phyloP scores from a whole-genome alignment of 2,329 filamentous ascomycete species.

The Stemphylium lycopersici region DNA sequence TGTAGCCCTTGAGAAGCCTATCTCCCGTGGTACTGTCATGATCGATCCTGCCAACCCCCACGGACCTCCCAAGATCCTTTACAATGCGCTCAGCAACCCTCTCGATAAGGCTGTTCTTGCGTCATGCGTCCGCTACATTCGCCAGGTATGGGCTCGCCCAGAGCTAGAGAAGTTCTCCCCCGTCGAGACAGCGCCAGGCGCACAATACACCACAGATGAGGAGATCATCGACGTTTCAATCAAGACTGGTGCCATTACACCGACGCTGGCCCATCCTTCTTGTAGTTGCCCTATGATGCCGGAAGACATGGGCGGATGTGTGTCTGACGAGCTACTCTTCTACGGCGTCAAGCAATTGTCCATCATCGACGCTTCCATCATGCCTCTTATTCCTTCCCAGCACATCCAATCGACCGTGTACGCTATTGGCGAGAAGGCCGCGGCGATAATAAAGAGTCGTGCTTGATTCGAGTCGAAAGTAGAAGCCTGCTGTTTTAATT shows the following conservation, averaged over 20 bases:
- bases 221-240: constrained; percentile 32
- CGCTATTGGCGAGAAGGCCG: constrained; percentile 44
- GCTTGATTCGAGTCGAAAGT: neutral
- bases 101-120: constrained; percentile 40
- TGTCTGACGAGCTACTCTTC: constrained; percentile 35
- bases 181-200: constrained; percentile 33
- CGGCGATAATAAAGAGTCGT: neutral
- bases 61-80: constrained; percentile 32
- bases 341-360: constrained; percentile 38
- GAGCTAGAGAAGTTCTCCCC: constrained; percentile 30
- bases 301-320: constrained; percentile 37
- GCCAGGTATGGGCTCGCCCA: constrained; percentile 38
- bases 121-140: constrained; percentile 45
- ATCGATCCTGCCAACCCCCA: constrained; percentile 37
- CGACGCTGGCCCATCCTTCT: constrained; percentile 34
- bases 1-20: constrained; percentile 45
- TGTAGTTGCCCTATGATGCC: constrained; percentile 45
- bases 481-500: no score
- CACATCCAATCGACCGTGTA: constrained; percentile 45
- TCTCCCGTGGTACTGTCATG: constrained; percentile 48
- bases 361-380: constrained; percentile 41
- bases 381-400: constrained; percentile 40
- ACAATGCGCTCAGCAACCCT: constrained; percentile 40
- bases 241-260: constrained; percentile 23
- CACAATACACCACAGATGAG: constrained; percentile 34